Percentiles rank a stretch among this genome's conserved stretches.
These are phyloP conservation scores for Dothideomycetes sp. DNA, from an alignment of 2,329 filamentous ascomycete genomes.

Conservation along the genomic window DNA sequence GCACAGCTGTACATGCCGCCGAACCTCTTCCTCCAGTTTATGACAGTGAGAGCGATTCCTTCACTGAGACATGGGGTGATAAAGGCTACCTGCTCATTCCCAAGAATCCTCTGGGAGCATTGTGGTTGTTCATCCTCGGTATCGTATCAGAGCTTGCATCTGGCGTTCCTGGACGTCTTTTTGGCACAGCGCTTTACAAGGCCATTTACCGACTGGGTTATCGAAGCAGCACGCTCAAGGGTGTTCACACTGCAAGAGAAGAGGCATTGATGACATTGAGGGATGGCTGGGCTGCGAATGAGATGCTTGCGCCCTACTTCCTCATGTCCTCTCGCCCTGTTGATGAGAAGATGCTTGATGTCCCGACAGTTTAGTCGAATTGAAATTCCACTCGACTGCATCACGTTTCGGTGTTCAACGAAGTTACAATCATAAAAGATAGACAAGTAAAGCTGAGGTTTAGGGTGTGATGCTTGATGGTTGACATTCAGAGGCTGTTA, in stretches of 20 bases:
- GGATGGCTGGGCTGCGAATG: conserved; percentile 11
- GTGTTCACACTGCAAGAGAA: conserved; percentile 11
- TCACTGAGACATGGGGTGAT: conserved; percentile 8
- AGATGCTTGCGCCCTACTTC: conserved; percentile 13
- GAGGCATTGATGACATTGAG: conserved; percentile 5
- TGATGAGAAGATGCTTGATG: conserved; percentile 9
- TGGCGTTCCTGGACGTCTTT: conserved; percentile 11
- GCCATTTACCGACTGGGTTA: conserved; percentile 7
- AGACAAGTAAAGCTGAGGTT: too few species aligned
- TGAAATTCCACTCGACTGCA: too few species aligned
- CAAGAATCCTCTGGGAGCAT: conserved; percentile 6
- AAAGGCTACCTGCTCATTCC: conserved; percentile 9
- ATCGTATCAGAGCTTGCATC: conserved; percentile 13
- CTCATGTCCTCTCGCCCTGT: neutral
- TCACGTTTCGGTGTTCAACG: too few species aligned
- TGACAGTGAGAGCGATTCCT: conserved; percentile 4
- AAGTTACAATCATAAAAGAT: too few species aligned
- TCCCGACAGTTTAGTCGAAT: too few species aligned
- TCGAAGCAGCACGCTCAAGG: conserved; percentile 6
- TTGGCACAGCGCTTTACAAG: conserved; percentile 13
- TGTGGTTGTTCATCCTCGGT: conserved; percentile 12
- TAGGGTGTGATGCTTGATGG: too few species aligned
- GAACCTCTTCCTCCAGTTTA: conserved; percentile 11
- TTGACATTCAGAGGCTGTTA: too few species aligned
- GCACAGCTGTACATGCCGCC: conserved; percentile 13